These are phyloP conservation scores for Diversispora eburnea DNA, from an alignment of 192 early-diverging fungal species.

Conservation along the genomic window DNA sequence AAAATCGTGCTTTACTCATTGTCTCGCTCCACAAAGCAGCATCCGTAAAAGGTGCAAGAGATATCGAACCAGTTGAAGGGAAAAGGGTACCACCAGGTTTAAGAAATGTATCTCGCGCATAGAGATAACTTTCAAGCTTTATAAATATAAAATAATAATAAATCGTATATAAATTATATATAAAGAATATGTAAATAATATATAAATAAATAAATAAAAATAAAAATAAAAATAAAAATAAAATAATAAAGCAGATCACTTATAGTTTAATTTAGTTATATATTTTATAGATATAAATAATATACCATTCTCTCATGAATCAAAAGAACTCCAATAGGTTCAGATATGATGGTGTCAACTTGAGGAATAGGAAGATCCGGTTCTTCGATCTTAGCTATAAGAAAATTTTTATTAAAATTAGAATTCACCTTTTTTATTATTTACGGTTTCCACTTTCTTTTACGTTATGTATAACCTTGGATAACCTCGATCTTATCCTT, in stretches of 20 bases:
- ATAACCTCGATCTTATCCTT: conserved; percentile 79
- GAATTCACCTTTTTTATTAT: not conserved
- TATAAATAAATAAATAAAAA: too few species aligned
- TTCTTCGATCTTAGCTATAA: conserved; percentile 84
- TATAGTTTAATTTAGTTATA: too few species aligned
- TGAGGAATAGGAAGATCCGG: conserved; percentile 60
- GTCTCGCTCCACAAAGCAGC: conserved; percentile 86
- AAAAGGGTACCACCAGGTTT: conserved; percentile 92
- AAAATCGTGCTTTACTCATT: conserved; percentile 84
- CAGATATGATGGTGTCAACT: conserved; percentile 94
- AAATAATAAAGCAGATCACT: too few species aligned
- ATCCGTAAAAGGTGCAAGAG: conserved; percentile 81
- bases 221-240: too few species aligned
- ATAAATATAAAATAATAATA: conserved; percentile 4
- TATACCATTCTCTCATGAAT: conserved; percentile 94
- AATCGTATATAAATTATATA: not conserved
- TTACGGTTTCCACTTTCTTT: not conserved
- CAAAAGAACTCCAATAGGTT: conserved; percentile 95
- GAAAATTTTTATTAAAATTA: not conserved
- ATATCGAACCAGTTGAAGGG: conserved; percentile 86
- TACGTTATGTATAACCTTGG: conserved; percentile 47
- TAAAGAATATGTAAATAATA: conserved; percentile 1
- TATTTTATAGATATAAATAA: too few species aligned
- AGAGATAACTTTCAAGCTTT: conserved; percentile 78
- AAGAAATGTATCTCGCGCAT: conserved; percentile 84